These are phyloP conservation scores for Aspergillus biplanus DNA, from an alignment of 495 filamentous ascomycete species.

Conservation along the genomic window DNA sequence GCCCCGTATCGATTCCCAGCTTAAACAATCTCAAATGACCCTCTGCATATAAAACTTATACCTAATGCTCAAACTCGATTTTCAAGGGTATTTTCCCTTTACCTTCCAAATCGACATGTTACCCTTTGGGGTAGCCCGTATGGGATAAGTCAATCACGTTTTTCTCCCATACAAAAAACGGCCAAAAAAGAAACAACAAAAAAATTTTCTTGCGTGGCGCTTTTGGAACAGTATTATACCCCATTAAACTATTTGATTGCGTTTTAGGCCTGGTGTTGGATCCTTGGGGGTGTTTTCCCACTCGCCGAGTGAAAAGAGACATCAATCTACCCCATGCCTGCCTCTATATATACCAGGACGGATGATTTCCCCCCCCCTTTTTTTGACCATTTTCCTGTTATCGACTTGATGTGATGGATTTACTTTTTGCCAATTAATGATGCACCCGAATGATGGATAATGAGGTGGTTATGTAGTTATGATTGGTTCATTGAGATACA, in stretches of 20 bases:
- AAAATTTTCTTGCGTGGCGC: constrained; percentile 8
- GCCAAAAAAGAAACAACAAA: constrained; percentile 4
- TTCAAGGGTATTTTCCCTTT: too few species aligned
- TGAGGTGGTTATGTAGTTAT: constrained; percentile 3
- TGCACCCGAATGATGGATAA: constrained; percentile 9
- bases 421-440: constrained; percentile 9
- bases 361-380: not conserved
- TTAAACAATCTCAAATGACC: constrained; percentile 12
- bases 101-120: too few species aligned
- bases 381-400: not conserved
- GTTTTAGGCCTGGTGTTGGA: constrained; percentile 6
- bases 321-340: too few species aligned
- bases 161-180: not conserved
- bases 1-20: constrained; percentile 31
- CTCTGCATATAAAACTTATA: too few species aligned
- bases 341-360: constrained; percentile 4
- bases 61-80: too few species aligned
- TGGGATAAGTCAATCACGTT: too few species aligned
- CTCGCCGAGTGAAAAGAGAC: too few species aligned
- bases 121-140: too few species aligned
- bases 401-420: constrained; percentile 1
- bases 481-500: not conserved
- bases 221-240: constrained; percentile 20
- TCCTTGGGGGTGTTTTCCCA: too few species aligned
- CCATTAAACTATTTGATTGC: constrained; percentile 16